Conservation (phyloP, 306 rosid genomes). For the Begonia peltatifolia region DNA sequence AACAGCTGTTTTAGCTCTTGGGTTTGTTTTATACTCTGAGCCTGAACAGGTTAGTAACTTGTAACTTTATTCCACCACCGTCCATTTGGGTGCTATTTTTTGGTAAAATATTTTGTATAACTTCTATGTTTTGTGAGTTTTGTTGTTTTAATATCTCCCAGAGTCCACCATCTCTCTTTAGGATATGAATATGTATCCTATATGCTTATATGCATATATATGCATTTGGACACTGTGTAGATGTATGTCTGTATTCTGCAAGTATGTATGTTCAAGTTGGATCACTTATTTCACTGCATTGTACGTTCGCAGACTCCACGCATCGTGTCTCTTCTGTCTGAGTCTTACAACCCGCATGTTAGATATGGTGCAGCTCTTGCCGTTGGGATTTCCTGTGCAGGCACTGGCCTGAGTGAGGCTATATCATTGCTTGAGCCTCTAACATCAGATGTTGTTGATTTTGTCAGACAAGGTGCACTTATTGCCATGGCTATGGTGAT, state of each 20-base stretch:
- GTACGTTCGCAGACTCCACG: slow-evolving; percentile 65
- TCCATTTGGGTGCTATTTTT: no score
- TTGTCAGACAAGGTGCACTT: slow-evolving; percentile 97
- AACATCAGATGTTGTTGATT: slow-evolving; percentile 95
- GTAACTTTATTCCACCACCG: neutral
- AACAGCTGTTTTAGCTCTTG: slow-evolving; percentile 97
- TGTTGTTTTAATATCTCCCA: no score
- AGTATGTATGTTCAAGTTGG: no score
- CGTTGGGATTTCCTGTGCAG: slow-evolving; percentile 97
- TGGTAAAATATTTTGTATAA: neutral
- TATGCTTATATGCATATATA: no score
- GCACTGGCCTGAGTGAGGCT: slow-evolving; percentile 96
- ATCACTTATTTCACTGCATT: no score
- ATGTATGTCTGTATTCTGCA: no score
- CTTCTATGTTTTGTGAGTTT: neutral
- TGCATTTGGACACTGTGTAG: no score
- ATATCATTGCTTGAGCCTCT: slow-evolving; percentile 92
- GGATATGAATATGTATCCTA: no score
- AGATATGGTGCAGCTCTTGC: slow-evolving; percentile 99
- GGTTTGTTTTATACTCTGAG: slow-evolving; percentile 92
- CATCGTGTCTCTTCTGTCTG: slow-evolving; percentile 85
- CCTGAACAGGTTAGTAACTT: slow-evolving; percentile 81
- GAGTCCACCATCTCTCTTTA: no score
- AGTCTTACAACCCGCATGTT: slow-evolving; percentile 96
- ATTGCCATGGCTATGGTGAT: slow-evolving; percentile 99